phyloP scores from a whole-genome alignment of 371 early-diverging fungal species.

The Mortierella sp. region DNA sequence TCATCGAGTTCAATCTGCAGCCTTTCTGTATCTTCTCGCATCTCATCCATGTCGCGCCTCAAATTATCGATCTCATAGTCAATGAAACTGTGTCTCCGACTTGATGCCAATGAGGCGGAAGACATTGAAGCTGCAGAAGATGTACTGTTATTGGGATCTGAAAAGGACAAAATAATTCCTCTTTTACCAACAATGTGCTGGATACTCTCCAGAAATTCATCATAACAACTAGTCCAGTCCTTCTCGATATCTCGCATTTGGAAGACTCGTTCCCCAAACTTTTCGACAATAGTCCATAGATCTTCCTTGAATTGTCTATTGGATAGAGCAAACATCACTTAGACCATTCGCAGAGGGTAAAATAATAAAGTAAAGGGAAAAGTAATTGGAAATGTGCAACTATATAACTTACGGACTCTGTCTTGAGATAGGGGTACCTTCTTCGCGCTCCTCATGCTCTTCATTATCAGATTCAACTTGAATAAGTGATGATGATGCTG shows the following conservation, averaged over 20 bases:
- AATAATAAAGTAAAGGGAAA: background rate
- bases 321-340: background rate
- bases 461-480: conserved; percentile 36
- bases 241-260: conserved; percentile 51
- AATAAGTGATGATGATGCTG: conserved; percentile 27
- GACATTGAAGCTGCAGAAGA: conserved; percentile 45
- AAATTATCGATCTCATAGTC: conserved; percentile 49
- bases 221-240: conserved; percentile 50
- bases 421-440: conserved; percentile 18
- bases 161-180: conserved; percentile 30
- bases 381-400: background rate
- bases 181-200: conserved; percentile 72
- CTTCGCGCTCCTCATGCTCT: conserved; percentile 16
- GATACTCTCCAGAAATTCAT: conserved; percentile 51
- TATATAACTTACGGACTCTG: conserved; percentile 33
- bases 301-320: conserved; percentile 55
- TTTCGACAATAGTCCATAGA: conserved; percentile 59
- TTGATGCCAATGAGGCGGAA: conserved; percentile 35
- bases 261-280: conserved; percentile 56
- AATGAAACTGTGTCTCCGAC: conserved; percentile 51
- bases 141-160: conserved; percentile 15
- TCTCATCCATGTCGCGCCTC: conserved; percentile 44
- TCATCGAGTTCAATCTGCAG: conserved; percentile 26
- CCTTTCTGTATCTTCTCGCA: conserved; percentile 40
- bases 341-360: background rate